A percentile compares a stretch with the other conserved stretches of the same genome.
These are phyloP conservation scores for Ceratocystis harringtonii DNA, from an alignment of 2,329 filamentous ascomycete genomes.

Conservation along the genomic window DNA sequence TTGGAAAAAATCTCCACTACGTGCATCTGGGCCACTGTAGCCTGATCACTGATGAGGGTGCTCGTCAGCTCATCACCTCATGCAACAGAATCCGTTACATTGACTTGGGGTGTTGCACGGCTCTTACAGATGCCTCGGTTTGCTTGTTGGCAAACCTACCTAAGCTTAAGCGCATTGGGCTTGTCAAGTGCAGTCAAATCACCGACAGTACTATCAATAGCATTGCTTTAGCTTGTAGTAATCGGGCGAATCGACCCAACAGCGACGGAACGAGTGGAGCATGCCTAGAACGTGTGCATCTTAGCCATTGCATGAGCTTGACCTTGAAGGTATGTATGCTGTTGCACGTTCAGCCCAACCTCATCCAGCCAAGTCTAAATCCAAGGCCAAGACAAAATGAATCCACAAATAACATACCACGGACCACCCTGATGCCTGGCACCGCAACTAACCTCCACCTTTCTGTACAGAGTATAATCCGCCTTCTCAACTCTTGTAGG, in stretches of 20 bases:
- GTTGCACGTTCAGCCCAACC: not conserved
- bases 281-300: constrained; percentile 81
- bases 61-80: constrained; percentile 64
- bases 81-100: constrained; percentile 97
- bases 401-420: too few species aligned
- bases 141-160: constrained; percentile 70
- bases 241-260: not conserved
- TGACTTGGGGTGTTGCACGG: constrained; percentile 84
- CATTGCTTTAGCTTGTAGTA: constrained; percentile 19
- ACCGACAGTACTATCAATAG: constrained; percentile 66
- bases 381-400: not conserved
- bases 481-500: constrained; percentile 76
- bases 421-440: not conserved
- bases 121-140: constrained; percentile 77
- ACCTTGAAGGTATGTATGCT: constrained; percentile 54
- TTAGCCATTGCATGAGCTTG: constrained; percentile 84
- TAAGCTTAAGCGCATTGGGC: constrained; percentile 83
- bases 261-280: constrained; percentile 22
- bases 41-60: constrained; percentile 77
- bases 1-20: constrained; percentile 94
- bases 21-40: constrained; percentile 89
- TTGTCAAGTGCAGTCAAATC: constrained; percentile 86
- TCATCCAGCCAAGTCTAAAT: not conserved
- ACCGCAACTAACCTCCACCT: not conserved
- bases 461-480: constrained; percentile 55